A percentile compares a stretch with the other conserved stretches of the same genome.
Conservation (phyloP, 345 rosid species). For the Murraya koenigii region DNA sequence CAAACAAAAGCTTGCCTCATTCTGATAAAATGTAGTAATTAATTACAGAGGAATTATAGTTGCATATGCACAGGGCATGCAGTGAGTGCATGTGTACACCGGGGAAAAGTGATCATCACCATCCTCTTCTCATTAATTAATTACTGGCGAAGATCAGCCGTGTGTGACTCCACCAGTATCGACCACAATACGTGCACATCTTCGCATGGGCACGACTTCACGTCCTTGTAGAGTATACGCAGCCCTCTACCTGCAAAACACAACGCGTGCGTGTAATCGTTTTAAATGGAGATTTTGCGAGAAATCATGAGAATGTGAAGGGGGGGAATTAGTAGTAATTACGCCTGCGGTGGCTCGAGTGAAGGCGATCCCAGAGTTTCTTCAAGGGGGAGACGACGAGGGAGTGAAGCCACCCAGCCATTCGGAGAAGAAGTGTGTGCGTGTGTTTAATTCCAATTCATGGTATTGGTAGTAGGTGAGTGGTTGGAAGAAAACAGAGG, state of each 20-base stretch:
- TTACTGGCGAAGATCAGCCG: neutral
- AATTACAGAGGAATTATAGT: neutral
- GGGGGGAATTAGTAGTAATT: neutral
- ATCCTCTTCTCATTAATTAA: no score
- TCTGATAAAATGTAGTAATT: neutral
- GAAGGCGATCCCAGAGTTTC: conserved; percentile 33
- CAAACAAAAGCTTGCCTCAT: neutral
- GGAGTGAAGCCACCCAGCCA: conserved; percentile 35
- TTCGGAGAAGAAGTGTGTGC: neutral
- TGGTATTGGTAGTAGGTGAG: conserved; percentile 14
- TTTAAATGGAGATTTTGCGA: no score
- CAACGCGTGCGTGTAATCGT: neutral
- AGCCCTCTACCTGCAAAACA: conserved; percentile 26
- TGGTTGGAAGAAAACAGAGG: conserved; percentile 26
- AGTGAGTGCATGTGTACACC: neutral
- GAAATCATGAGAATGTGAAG: no score
- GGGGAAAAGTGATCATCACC: neutral
- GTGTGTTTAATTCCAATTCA: neutral
- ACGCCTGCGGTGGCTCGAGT: conserved; percentile 19
- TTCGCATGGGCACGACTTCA: conserved; percentile 41
- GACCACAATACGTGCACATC: conserved; percentile 52
- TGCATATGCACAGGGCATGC: neutral
- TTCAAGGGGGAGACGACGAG: conserved; percentile 30
- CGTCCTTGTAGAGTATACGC: conserved; percentile 40
- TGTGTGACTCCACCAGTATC: conserved; percentile 35